phyloP scores from a whole-genome alignment of 2,329 filamentous ascomycete species.

The Sporothrix mexicana region DNA sequence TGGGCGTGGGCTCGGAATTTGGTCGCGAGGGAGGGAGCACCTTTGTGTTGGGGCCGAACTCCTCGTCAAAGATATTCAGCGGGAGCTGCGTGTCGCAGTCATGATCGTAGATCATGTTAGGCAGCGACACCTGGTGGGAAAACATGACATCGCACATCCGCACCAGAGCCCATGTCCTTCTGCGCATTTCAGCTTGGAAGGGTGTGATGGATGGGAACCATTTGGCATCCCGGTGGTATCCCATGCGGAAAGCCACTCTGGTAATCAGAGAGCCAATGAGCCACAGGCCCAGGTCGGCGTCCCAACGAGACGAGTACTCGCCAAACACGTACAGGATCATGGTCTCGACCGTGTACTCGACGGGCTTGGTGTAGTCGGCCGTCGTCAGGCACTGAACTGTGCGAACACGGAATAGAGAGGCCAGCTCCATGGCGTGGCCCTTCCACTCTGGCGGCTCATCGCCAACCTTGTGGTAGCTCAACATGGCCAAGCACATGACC shows the following conservation, averaged over 20 bases:
- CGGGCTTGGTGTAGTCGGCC: conserved; percentile 77
- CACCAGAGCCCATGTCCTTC: conserved; percentile 72
- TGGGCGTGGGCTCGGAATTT: conserved; percentile 72
- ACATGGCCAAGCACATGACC: conserved; percentile 76
- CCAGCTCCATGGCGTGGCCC: conserved; percentile 66
- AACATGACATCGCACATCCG: conserved; percentile 77
- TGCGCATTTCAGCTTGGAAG: conserved; percentile 78
- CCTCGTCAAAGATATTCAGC: conserved; percentile 80
- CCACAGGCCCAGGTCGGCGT: conserved; percentile 73
- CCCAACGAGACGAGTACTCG: conserved; percentile 74
- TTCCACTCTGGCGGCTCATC: conserved; percentile 81
- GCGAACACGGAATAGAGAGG: conserved; percentile 69
- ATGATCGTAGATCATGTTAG: conserved; percentile 72
- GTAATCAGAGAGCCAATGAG: conserved; percentile 62
- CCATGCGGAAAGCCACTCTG: conserved; percentile 69
- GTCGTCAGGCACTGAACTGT: conserved; percentile 79
- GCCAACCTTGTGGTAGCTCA: conserved; percentile 79
- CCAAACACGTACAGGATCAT: conserved; percentile 77
- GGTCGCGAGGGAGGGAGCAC: conserved; percentile 71
- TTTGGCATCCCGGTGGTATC: conserved; percentile 77
- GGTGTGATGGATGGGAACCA: conserved; percentile 74
- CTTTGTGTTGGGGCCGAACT: conserved; percentile 73
- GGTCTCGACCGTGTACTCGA: conserved; percentile 78
- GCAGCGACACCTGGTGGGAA: conserved; percentile 73
- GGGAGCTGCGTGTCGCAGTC: conserved; percentile 78